Conservation (phyloP, 148 eudicot genomes). For the Silene latifolia region DNA sequence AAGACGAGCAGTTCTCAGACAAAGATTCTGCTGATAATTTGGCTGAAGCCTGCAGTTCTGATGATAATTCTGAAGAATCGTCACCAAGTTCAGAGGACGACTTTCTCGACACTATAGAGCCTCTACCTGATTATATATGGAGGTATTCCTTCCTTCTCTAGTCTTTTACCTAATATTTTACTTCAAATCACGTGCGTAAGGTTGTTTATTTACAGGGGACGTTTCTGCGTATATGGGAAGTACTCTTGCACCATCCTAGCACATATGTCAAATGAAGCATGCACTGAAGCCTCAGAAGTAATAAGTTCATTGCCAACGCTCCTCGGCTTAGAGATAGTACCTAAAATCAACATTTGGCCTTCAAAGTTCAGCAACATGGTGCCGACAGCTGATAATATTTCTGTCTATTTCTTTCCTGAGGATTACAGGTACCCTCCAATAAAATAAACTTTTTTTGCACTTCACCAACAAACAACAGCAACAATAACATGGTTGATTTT, state of each 20-base stretch:
- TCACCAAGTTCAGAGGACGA: constrained; percentile 6
- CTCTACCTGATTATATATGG: constrained; percentile 24
- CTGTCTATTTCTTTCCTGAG: constrained; percentile 29
- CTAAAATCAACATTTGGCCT: constrained; percentile 30
- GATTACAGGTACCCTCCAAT: constrained; percentile 15
- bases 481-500: neutral
- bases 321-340: constrained; percentile 19
- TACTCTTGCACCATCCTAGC: constrained; percentile 14
- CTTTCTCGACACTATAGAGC: constrained; percentile 11
- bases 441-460: no score
- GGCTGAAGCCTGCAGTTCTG: no score
- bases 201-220: constrained; percentile 24
- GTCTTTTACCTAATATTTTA: neutral
- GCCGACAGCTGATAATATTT: constrained; percentile 19
- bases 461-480: neutral
- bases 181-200: neutral
- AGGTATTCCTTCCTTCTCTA: constrained; percentile 10
- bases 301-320: constrained; percentile 20
- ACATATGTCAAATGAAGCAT: constrained; percentile 22
- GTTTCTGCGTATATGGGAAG: constrained; percentile 20
- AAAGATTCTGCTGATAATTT: no score
- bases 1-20: neutral
- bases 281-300: constrained; percentile 17
- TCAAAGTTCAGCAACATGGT: constrained; percentile 16
- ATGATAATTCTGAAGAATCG: neutral